Evolutionary conservation across 331 rosid species (phyloP).

Genomic region (Malus hybrid): DNA sequence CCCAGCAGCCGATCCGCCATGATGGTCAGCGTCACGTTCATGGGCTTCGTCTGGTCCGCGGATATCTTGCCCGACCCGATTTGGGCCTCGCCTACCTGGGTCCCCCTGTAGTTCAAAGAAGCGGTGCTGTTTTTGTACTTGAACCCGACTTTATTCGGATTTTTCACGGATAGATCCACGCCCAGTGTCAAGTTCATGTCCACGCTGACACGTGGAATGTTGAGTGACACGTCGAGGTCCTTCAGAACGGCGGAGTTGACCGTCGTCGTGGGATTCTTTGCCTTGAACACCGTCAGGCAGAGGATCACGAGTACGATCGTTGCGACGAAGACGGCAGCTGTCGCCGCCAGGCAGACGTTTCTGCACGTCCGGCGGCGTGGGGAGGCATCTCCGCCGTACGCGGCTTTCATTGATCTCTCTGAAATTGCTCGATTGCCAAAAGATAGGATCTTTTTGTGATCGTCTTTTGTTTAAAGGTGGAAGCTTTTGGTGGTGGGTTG

Average conservation of each 20-base stretch:
- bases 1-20: slow-evolving; percentile 51
- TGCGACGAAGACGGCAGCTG: background rate
- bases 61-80: slow-evolving; percentile 29
- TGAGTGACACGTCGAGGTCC: slow-evolving; percentile 20
- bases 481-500: background rate
- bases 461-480: background rate
- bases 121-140: slow-evolving; percentile 32
- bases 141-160: slow-evolving; percentile 48
- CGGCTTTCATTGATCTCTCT: background rate
- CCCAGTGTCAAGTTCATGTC: slow-evolving; percentile 38
- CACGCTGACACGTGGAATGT: slow-evolving; percentile 1
- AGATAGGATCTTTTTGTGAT: no score
- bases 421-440: no score
- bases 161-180: slow-evolving; percentile 28
- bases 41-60: slow-evolving; percentile 15
- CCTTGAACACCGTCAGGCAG: slow-evolving; percentile 44
- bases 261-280: slow-evolving; percentile 16
- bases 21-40: slow-evolving; percentile 40
- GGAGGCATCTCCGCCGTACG: background rate
- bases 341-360: slow-evolving; percentile 13
- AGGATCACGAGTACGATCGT: slow-evolving; percentile 23
- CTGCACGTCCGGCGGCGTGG: slow-evolving; percentile 6
- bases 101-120: slow-evolving; percentile 45
- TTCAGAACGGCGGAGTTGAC: slow-evolving; percentile 23
- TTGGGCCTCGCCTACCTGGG: slow-evolving; percentile 41